Base-by-base conservation (phyloP, 2,329 filamentous ascomycete species). In the Pseudogymnoascus sp. region DNA sequence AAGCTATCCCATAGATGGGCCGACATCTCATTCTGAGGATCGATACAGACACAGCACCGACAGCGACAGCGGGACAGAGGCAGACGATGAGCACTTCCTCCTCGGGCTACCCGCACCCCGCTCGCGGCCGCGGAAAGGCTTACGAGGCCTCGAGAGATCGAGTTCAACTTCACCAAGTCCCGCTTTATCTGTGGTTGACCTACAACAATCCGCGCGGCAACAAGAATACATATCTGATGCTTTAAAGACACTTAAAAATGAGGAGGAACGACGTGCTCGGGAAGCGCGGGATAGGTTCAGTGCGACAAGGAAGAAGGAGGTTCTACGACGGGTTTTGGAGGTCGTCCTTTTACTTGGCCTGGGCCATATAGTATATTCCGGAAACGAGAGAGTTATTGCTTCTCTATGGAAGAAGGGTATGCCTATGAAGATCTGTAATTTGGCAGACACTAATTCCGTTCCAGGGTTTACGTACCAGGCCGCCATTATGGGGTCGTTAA, bases 41-140 rank as follows among this genome's bases (percentile, higher is more conserved):
- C 65, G 64, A 67, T 62, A 68, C 70, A 44, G 67, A 61, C 8
- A 40, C 38, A 36, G 63, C 62, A 15, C 38, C 60, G 84, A 84
- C 10, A 96, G 91, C 74, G 93, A 96, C 69, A 96, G 92, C 74
- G 93, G 93, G 23, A 96, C 93, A 17, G 93, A 97, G 74, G 93
- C 93, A 40, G 93, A 97, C 71, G 93, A 97, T 77, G 93, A 97
- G 75, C 89, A 93, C 67, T 87, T 93, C 69, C 80, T 96, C 64
- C 95, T 89, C 74, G 89, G 92, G 0, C 78, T 97, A 21, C 93
- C 93, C 1, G 90, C 93, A 2, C 90, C 93, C 1, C 87, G 82
- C n/a, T 69, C 82, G 8, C 83, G 86, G 65, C 80, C 85, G 33
- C 87, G 89, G 72, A 97, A 96, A 76, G 93, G 92, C 7, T 75